These are phyloP conservation scores for Annona cherimola DNA, from an alignment of 164 flowering plant species.

Conservation along the genomic window DNA sequence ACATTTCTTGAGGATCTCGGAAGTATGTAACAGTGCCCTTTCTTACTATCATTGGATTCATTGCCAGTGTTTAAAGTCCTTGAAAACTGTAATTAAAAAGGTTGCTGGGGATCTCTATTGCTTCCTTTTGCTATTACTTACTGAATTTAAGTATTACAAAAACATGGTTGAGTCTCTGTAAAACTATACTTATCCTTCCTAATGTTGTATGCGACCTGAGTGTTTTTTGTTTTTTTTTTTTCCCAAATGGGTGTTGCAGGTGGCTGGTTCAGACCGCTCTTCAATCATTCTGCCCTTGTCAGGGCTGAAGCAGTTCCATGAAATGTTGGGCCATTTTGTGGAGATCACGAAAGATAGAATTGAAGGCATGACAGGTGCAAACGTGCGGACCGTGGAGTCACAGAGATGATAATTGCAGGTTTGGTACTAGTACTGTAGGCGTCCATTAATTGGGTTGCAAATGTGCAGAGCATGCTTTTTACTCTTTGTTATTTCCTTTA, in stretches of 20 bases:
- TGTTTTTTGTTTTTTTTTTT: too few species aligned
- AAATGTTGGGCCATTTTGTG: slow-evolving; percentile 90
- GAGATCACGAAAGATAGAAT: slow-evolving; percentile 83
- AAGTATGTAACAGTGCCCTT: slow-evolving; percentile 36
- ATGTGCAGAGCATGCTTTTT: slow-evolving; percentile 8
- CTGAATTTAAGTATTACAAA: too few species aligned
- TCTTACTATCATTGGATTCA: not conserved
- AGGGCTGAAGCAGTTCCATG: slow-evolving; percentile 83
- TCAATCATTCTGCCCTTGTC: slow-evolving; percentile 94
- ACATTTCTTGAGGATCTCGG: slow-evolving; percentile 85
- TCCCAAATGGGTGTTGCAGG: slow-evolving; percentile 35
- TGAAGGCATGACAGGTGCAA: slow-evolving; percentile 83
- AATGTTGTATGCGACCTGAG: not conserved
- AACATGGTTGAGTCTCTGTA: not conserved
- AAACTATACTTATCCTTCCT: not conserved
- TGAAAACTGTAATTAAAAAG: too few species aligned
- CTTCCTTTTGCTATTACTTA: too few species aligned
- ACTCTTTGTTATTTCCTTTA: slow-evolving; percentile 2
- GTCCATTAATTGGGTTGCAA: slow-evolving; percentile 14
- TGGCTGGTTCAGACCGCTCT: slow-evolving; percentile 90
- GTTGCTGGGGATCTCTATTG: too few species aligned
- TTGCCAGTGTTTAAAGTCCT: not conserved
- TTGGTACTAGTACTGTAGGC: slow-evolving; percentile 7
- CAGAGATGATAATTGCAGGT: slow-evolving; percentile 49
- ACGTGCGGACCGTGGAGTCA: slow-evolving; percentile 76